A percentile compares a stretch with the other conserved stretches of the same genome.
phyloP scores from a whole-genome alignment of 352 stramenopile species.

The Phytopythium kandeliae region DNA sequence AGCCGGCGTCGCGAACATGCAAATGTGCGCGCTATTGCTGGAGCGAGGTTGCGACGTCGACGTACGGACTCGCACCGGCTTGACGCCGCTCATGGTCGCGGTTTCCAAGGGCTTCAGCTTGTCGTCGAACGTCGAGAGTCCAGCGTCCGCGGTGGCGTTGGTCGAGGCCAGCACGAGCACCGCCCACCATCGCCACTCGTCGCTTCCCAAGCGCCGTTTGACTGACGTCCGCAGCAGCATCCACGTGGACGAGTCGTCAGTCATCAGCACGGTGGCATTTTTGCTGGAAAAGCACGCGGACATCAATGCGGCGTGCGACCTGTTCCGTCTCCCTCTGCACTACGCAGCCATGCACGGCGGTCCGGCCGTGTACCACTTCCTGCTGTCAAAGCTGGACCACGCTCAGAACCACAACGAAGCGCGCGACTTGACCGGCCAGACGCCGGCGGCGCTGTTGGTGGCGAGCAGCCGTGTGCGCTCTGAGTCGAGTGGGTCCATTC shows the following conservation, averaged over 20 bases:
- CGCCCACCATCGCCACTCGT: not conserved
- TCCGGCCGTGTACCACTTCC: constrained; percentile 44
- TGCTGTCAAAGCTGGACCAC: constrained; percentile 43
- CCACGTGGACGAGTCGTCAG: constrained; percentile 41
- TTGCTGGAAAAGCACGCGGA: constrained; percentile 63
- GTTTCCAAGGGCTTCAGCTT: constrained; percentile 41
- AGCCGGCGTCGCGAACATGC: constrained; percentile 49
- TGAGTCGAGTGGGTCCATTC: constrained; percentile 3
- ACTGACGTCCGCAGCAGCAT: constrained; percentile 37
- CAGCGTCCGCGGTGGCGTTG: not conserved
- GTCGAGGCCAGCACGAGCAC: not conserved
- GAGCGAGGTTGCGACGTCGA: constrained; percentile 66
- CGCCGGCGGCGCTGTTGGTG: constrained; percentile 32
- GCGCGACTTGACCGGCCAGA: constrained; percentile 70
- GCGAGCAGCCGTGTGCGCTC: constrained; percentile 24
- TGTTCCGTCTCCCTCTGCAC: constrained; percentile 69
- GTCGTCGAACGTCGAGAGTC: constrained; percentile 5
- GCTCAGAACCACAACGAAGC: constrained; percentile 27
- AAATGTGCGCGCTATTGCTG: constrained; percentile 65
- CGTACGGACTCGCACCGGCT: constrained; percentile 53
- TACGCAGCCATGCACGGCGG: constrained; percentile 67
- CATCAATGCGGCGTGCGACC: constrained; percentile 49
- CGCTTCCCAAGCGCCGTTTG: constrained; percentile 13
- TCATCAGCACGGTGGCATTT: constrained; percentile 69
- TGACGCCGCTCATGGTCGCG: constrained; percentile 79